These are phyloP conservation scores for Emmonsiellopsis sp. DNA, from an alignment of 2,329 filamentous ascomycete species.

Conservation along the genomic window DNA sequence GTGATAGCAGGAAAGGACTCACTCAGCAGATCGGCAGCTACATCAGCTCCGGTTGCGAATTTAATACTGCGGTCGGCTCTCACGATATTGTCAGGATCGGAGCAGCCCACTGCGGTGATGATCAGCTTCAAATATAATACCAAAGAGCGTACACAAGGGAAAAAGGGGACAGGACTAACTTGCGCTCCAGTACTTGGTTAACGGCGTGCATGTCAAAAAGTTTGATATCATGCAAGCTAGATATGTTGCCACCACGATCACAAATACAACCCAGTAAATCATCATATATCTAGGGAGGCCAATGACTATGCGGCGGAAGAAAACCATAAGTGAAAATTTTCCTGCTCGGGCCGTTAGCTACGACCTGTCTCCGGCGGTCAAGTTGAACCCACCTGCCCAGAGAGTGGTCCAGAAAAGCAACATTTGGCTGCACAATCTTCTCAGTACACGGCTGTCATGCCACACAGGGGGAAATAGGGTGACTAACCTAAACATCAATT, in stretches of 20 bases:
- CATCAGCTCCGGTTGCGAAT: constrained; percentile 15
- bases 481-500: constrained; percentile 1
- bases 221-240: neutral
- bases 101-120: neutral
- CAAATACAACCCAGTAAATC: neutral
- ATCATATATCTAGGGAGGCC: constrained; percentile 6
- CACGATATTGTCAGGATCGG: neutral
- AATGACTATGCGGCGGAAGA: constrained; percentile 9
- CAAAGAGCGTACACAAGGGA: neutral
- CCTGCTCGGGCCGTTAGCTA: neutral
- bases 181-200: neutral
- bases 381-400: neutral
- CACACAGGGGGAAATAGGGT: neutral
- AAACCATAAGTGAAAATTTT: constrained; percentile 10
- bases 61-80: neutral
- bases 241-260: neutral
- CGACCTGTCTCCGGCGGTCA: too few species aligned
- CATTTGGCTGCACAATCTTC: neutral
- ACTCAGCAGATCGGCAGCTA: constrained; percentile 19
- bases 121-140: neutral
- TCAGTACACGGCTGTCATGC: neutral
- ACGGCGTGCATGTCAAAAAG: neutral
- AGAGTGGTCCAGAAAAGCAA: neutral
- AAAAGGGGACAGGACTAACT: neutral
- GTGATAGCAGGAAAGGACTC: neutral